phyloP scores from a whole-genome alignment of 768 basidiomycete genomes.

The Chiua virens region DNA sequence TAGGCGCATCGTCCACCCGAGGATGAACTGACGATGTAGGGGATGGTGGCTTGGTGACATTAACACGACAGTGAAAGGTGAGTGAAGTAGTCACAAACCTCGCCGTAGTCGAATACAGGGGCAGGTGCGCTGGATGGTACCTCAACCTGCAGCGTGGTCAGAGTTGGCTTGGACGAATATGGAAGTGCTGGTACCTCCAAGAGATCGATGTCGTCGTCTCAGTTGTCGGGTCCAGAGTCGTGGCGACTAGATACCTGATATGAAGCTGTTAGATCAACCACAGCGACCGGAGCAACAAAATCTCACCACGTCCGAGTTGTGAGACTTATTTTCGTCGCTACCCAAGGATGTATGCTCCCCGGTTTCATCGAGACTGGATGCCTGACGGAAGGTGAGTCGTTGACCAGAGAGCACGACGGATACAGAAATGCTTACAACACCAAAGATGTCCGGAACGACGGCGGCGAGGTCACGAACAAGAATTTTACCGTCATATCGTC shows the following conservation, averaged over 20 bases:
- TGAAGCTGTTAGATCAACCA: no score
- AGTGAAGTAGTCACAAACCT: background rate
- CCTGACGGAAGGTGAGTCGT: no score
- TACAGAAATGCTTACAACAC: no score
- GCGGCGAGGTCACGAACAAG: background rate
- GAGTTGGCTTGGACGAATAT: background rate
- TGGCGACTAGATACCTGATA: no score
- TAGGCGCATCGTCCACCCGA: no score
- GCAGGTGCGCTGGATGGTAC: background rate
- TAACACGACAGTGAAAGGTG: background rate
- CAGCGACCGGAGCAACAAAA: background rate
- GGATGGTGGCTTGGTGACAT: background rate
- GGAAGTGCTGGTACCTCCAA: no score
- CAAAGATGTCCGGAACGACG: conserved; percentile 2
- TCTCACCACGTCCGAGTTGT: background rate
- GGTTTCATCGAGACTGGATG: no score
- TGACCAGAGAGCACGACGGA: no score
- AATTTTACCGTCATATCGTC: background rate
- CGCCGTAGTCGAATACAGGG: background rate
- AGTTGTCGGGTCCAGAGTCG: background rate
- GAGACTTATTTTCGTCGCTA: no score
- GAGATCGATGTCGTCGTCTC: background rate
- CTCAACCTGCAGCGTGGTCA: background rate
- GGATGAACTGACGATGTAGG: background rate
- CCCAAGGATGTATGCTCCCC: no score